phyloP scores from a whole-genome alignment of 345 rosid genomes.

The Cardamine resedifolia region DNA sequence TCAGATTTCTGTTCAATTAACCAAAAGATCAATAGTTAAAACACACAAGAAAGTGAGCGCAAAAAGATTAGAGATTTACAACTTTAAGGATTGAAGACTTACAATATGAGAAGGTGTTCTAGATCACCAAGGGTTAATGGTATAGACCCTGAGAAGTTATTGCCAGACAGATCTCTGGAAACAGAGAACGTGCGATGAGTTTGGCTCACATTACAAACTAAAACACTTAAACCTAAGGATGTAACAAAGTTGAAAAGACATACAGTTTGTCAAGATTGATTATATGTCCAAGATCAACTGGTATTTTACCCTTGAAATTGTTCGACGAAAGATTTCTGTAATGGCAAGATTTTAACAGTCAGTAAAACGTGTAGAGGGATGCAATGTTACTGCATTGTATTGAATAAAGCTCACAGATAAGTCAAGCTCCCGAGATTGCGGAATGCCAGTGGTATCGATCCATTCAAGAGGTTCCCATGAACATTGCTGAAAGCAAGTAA shows the following conservation, averaged over 20 bases:
- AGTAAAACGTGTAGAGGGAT: neutral
- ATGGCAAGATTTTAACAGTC: neutral
- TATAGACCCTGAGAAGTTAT: conserved; percentile 68
- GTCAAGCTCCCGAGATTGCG: conserved; percentile 79
- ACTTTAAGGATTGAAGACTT: conserved; percentile 18
- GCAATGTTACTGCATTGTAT: neutral
- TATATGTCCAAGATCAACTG: conserved; percentile 73
- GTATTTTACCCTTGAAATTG: conserved; percentile 71
- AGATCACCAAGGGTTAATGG: conserved; percentile 82
- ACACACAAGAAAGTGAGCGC: neutral
- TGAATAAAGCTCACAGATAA: conserved; percentile 61
- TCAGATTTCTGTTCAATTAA: conserved; percentile 54
- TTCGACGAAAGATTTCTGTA: conserved; percentile 79
- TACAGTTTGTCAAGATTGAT: conserved; percentile 90
- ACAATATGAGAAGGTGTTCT: conserved; percentile 93
- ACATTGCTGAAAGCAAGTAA: conserved; percentile 56
- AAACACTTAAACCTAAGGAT: neutral
- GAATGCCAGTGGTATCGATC: conserved; percentile 78
- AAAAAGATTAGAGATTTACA: neutral
- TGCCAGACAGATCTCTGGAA: conserved; percentile 81
- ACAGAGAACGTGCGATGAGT: neutral
- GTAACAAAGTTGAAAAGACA: conserved; percentile 22
- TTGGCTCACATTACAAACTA: neutral
- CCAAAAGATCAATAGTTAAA: neutral
- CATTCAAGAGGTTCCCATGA: conserved; percentile 74